Percentiles rank a stretch among this genome's conserved stretches.
These are phyloP conservation scores for Alternaria infectoria DNA, from an alignment of 2,329 filamentous ascomycete genomes.

Conservation along the genomic window DNA sequence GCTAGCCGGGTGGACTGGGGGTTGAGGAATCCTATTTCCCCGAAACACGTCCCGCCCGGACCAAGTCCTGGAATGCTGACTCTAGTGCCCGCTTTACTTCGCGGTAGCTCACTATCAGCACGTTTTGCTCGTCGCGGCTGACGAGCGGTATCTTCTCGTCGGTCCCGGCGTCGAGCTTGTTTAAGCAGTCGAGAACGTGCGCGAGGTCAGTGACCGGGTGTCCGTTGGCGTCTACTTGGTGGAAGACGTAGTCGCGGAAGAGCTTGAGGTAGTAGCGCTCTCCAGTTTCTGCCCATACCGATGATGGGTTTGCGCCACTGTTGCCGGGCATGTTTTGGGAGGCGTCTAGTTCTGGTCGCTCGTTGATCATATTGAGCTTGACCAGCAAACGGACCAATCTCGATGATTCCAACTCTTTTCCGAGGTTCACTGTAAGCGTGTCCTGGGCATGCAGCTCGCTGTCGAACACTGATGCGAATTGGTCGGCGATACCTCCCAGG, in stretches of 20 bases:
- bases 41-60: constrained; percentile 40
- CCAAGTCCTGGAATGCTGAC: constrained; percentile 65
- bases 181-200: constrained; percentile 84
- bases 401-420: constrained; percentile 86
- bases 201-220: constrained; percentile 84
- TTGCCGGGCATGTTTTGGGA: constrained; percentile 57
- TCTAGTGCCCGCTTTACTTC: constrained; percentile 76
- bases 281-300: constrained; percentile 86
- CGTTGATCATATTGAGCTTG: constrained; percentile 88
- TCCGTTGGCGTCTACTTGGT: constrained; percentile 86
- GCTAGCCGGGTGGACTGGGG: constrained; percentile 16
- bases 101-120: constrained; percentile 87
- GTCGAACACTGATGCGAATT: constrained; percentile 78
- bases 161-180: constrained; percentile 88
- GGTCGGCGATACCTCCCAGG: constrained; percentile 76
- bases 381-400: constrained; percentile 78
- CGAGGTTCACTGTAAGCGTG: constrained; percentile 72
- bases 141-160: constrained; percentile 87
- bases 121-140: constrained; percentile 88
- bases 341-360: constrained; percentile 83
- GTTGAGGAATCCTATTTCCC: constrained; percentile 34
- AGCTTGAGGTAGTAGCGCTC: constrained; percentile 92
- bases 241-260: constrained; percentile 96
- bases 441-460: constrained; percentile 81
- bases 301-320: constrained; percentile 35